Evolutionary conservation across 2,329 filamentous ascomycete species (phyloP), one percentile per base, ranked within the genome.

Genomic region (Aureobasidium subglaciale): DNA sequence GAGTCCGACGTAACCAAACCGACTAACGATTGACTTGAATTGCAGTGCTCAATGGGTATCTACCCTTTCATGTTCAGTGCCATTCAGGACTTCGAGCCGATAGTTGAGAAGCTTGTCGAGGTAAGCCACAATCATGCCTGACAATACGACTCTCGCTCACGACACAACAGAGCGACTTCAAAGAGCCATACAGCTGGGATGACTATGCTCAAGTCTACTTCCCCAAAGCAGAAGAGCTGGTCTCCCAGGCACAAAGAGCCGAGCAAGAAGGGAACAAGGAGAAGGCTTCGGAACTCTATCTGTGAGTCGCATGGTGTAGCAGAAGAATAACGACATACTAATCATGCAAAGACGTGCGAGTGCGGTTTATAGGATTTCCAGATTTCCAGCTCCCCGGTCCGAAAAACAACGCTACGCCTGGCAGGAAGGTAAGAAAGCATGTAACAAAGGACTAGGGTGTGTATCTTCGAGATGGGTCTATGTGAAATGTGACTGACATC

Each of bases 341-440:
- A 66, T 62, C 30, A 4, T 27, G 8, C 10, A 5, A 42, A 71
- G 70, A n/a, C 82, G 86, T 20, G 84, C 84, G 5, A 86, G 85
- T 20, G 82, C 84, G 24, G 76, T 90, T n/a, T 85, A 87, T 68
- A 79, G 87, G 52, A 89, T 90, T 61, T 78, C 84, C 0, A 78
- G 87, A 15, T 90, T 90, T 64, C 86, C 87, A 7, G 74, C 74
- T 5, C 74, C 75, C 18, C 66, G 75, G 20, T 73, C 71, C 20
- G 67, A 67, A 6, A 69, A 72, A 48, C 75, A 90, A 68, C 78
- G 81, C 60, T 67, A 76, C 25, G 85, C 85, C 1, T 90, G 85
- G 80, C 72, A 78, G 61, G 71, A 76, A 55, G 85, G 88, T 62
- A 89, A 88, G 67, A 68, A 76, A 25, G 76, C 78, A 0, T 87